phyloP scores from a whole-genome alignment of 768 basidiomycete species.

The Plicaturopsis crispa region DNA sequence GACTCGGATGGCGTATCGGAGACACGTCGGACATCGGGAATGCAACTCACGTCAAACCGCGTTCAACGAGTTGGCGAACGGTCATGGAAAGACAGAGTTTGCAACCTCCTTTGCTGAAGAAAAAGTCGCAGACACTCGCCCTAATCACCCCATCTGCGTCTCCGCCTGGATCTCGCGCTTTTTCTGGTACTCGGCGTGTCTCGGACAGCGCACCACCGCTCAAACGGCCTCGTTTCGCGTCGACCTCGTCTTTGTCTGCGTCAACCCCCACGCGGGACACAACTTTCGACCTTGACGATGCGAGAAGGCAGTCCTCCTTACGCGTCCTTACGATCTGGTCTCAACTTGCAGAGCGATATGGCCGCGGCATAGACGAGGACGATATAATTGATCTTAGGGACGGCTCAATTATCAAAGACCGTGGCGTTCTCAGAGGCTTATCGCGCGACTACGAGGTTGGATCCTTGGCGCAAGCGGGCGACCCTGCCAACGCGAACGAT shows the following conservation, averaged over 20 bases:
- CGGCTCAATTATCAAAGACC: constrained; percentile 56
- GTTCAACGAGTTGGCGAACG: too few species aligned
- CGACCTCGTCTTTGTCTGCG: constrained; percentile 29
- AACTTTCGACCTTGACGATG: constrained; percentile 39
- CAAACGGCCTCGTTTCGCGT: constrained; percentile 42
- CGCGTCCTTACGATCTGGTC: constrained; percentile 61
- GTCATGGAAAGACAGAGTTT: too few species aligned
- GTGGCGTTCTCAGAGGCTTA: constrained; percentile 50
- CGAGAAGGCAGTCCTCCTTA: constrained; percentile 46
- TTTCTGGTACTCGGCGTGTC: constrained; percentile 15
- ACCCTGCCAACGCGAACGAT: constrained; percentile 22
- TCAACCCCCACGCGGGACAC: constrained; percentile 16
- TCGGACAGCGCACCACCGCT: constrained; percentile 31
- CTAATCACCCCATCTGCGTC: constrained; percentile 49
- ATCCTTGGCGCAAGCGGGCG: constrained; percentile 31
- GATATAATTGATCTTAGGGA: constrained; percentile 69
- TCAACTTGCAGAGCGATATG: constrained; percentile 61
- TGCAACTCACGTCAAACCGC: too few species aligned
- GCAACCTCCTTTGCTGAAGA: too few species aligned
- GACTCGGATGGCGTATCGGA: too few species aligned
- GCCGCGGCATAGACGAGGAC: constrained; percentile 63
- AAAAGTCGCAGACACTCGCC: too few species aligned
- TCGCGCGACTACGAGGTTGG: constrained; percentile 42
- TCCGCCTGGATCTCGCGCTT: constrained; percentile 29
- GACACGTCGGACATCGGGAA: too few species aligned